Conservation (phyloP, 1,284 basidiomycete genomes). For the Tremellales sp. region DNA sequence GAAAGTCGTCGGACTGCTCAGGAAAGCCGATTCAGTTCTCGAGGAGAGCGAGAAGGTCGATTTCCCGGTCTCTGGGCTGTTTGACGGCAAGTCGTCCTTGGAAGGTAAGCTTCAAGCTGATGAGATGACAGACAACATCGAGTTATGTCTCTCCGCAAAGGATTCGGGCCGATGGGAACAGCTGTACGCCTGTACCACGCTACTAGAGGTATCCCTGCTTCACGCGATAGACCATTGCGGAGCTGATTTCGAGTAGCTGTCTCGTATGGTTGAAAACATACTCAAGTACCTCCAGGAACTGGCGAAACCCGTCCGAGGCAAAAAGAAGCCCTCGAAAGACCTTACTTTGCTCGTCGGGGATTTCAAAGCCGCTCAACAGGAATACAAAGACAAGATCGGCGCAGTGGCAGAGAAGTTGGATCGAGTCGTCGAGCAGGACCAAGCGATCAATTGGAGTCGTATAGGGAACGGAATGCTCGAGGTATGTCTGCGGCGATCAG, state of each 20-base stretch:
- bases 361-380: constrained; percentile 9
- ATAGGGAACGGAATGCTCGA: constrained; percentile 4
- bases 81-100: not conserved
- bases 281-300: constrained; percentile 1
- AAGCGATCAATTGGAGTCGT: constrained; percentile 2
- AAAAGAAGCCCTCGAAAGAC: constrained; percentile 17
- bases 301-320: constrained; percentile 21
- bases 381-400: constrained; percentile 8
- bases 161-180: constrained; percentile 1
- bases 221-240: not conserved
- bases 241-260: constrained; percentile 6
- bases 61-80: not conserved
- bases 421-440: constrained; percentile 8
- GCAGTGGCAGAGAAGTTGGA: constrained; percentile 10
- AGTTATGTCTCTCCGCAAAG: not conserved
- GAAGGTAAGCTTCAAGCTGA: not conserved
- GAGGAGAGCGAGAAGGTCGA: constrained; percentile 1
- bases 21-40: not conserved
- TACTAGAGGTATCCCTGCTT: constrained; percentile 9
- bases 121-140: constrained; percentile 2
- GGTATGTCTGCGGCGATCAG: constrained; percentile 11
- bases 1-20: not conserved
- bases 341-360: constrained; percentile 6
- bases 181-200: not conserved
- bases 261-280: constrained; percentile 5